phyloP scores from a whole-genome alignment of 2,329 filamentous ascomycete genomes.

The Purpureocillium takamizusanense region DNA sequence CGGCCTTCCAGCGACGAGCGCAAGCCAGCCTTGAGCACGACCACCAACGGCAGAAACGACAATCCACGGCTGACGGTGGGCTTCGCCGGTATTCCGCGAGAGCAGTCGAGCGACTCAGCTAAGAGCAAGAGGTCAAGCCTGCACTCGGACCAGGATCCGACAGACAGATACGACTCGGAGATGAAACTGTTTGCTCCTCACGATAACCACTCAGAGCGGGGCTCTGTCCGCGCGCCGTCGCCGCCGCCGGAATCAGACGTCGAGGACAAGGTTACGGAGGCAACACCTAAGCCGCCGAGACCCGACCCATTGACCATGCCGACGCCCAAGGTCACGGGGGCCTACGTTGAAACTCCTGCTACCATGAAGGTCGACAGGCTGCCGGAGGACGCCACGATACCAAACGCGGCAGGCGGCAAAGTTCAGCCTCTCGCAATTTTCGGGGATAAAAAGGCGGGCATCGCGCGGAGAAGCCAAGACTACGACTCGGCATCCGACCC shows the following conservation, averaged over 20 bases:
- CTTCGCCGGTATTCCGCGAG: slow-evolving; percentile 34
- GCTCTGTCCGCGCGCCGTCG: slow-evolving; percentile 43
- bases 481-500: slow-evolving; percentile 23
- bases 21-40: slow-evolving; percentile 4
- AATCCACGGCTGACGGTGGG: slow-evolving; percentile 31
- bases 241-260: slow-evolving; percentile 21
- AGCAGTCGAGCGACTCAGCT: slow-evolving; percentile 35
- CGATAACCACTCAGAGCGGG: slow-evolving; percentile 47
- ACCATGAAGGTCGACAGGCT: slow-evolving; percentile 30
- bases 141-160: slow-evolving; percentile 44
- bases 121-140: slow-evolving; percentile 39
- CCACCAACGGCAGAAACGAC: slow-evolving; percentile 13
- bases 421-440: slow-evolving; percentile 11
- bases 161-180: slow-evolving; percentile 47
- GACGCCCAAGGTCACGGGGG: slow-evolving; percentile 45
- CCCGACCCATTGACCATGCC: slow-evolving; percentile 38
- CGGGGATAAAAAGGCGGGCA: slow-evolving; percentile 15
- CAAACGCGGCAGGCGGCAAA: slow-evolving; percentile 3
- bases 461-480: slow-evolving; percentile 13
- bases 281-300: slow-evolving; percentile 38
- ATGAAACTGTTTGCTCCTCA: slow-evolving; percentile 45
- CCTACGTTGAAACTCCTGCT: slow-evolving; percentile 47
- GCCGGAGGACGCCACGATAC: slow-evolving; percentile 5
- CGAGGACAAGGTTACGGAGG: slow-evolving; percentile 24
- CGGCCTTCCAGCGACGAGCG: slow-evolving; percentile 10